A percentile compares a stretch with the other conserved stretches of the same genome.
These are phyloP conservation scores for Pittosporum tobira DNA, from an alignment of 129 eudicot species.

Conservation along the genomic window DNA sequence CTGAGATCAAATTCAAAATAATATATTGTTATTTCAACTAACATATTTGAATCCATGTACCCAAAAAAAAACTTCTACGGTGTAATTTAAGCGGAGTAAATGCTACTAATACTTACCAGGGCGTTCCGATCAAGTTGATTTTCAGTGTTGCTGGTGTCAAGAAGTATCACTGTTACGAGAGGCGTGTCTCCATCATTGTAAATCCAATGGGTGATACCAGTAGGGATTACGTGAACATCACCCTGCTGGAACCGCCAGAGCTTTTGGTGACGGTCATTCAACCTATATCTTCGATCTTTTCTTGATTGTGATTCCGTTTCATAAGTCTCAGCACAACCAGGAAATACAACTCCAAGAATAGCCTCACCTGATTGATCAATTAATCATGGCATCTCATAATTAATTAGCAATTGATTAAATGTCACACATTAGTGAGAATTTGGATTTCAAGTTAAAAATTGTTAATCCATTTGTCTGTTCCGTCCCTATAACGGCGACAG, in stretches of 20 bases:
- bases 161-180: not conserved
- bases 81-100: too few relatives aligned
- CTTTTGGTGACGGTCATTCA: conserved; percentile 50
- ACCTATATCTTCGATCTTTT: conserved; percentile 12
- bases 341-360: conserved; percentile 41
- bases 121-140: conserved; percentile 1
- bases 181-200: not conserved
- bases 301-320: conserved; percentile 16
- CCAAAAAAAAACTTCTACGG: too few relatives aligned
- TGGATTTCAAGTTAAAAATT: too few relatives aligned
- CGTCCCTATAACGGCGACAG: too few relatives aligned
- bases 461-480: too few relatives aligned
- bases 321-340: conserved; percentile 68
- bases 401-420: not conserved
- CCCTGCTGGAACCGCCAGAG: conserved; percentile 39
- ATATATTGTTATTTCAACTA: too few relatives aligned
- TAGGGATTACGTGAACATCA: conserved; percentile 47
- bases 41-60: too few relatives aligned
- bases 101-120: too few relatives aligned
- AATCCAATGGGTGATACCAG: conserved; percentile 21
- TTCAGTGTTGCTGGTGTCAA: not conserved
- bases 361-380: conserved; percentile 35
- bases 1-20: conserved; percentile 9
- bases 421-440: not conserved
- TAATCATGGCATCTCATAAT: not conserved